phyloP scores from a whole-genome alignment of 169 alveolate species.

The Plasmodium blacklocki region DNA sequence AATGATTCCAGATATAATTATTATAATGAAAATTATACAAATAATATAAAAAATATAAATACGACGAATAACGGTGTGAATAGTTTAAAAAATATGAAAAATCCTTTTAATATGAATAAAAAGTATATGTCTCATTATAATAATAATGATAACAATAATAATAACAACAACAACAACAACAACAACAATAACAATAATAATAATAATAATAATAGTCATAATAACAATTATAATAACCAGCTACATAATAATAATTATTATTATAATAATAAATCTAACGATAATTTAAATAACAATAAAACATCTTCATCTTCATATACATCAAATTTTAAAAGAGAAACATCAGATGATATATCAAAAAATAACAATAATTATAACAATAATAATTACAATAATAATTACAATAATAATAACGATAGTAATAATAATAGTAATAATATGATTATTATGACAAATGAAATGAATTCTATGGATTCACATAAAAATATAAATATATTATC shows the following conservation, averaged over 20 bases:
- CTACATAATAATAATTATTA: too few species aligned
- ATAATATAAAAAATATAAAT: constrained; percentile 3
- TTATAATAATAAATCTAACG: too few species aligned
- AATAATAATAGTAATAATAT: background rate
- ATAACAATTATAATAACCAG: too few species aligned
- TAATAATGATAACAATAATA: constrained; percentile 6
- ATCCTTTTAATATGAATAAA: constrained; percentile 28
- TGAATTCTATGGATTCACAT: constrained; percentile 20
- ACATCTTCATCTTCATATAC: too few species aligned
- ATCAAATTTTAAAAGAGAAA: constrained; percentile 28
- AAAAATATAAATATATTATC: background rate
- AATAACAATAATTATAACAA: background rate
- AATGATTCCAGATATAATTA: constrained; percentile 38
- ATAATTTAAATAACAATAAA: too few species aligned
- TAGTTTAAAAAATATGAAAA: constrained; percentile 12
- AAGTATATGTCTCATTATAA: constrained; percentile 27
- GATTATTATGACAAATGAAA: background rate
- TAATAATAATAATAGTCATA: background rate
- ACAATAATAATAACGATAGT: background rate
- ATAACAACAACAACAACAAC: constrained; percentile 12
- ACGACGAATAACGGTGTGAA: too few species aligned
- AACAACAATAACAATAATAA: constrained; percentile 4
- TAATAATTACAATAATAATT: background rate
- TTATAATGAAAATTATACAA: constrained; percentile 30
- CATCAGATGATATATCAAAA: constrained; percentile 26